Percentiles rank a stretch among this genome's conserved stretches.
These are phyloP conservation scores for Ustilago sp. DNA, from an alignment of 1,284 basidiomycete genomes.

Conservation along the genomic window DNA sequence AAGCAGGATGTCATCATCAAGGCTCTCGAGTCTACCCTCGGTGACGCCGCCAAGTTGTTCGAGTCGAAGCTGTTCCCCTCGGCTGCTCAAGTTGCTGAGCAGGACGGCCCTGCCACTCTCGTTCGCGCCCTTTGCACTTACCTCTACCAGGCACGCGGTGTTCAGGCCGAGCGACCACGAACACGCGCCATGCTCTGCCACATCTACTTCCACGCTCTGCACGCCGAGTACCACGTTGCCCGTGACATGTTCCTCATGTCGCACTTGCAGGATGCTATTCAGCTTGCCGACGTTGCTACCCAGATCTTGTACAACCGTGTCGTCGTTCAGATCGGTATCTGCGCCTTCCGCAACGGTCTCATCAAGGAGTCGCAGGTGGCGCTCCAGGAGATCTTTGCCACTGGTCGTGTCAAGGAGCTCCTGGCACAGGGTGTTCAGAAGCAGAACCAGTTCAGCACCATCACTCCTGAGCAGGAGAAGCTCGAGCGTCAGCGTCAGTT, in stretches of 20 bases:
- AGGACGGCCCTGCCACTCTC: slow-evolving; percentile 75
- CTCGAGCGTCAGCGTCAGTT: slow-evolving; percentile 94
- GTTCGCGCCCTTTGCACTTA: slow-evolving; percentile 90
- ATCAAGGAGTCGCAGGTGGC: slow-evolving; percentile 94
- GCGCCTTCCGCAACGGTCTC: slow-evolving; percentile 93
- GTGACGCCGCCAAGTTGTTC: slow-evolving; percentile 60
- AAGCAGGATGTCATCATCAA: slow-evolving; percentile 92
- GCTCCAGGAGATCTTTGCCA: slow-evolving; percentile 94
- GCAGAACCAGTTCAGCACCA: slow-evolving; percentile 82
- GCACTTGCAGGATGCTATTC: slow-evolving; percentile 94
- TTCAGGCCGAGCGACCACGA: slow-evolving; percentile 84
- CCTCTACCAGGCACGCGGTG: slow-evolving; percentile 83
- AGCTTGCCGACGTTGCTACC: slow-evolving; percentile 93
- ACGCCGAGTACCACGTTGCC: slow-evolving; percentile 95
- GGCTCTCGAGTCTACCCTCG: slow-evolving; percentile 80
- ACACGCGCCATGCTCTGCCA: slow-evolving; percentile 97
- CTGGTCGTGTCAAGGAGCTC: slow-evolving; percentile 93
- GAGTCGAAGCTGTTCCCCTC: slow-evolving; percentile 64
- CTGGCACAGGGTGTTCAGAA: slow-evolving; percentile 92
- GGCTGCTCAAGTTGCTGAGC: slow-evolving; percentile 52
- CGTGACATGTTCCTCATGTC: slow-evolving; percentile 99
- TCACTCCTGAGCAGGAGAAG: slow-evolving; percentile 95
- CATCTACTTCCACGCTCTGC: slow-evolving; percentile 91
- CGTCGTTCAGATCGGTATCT: slow-evolving; percentile 94
- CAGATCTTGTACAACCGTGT: slow-evolving; percentile 99